Evolutionary conservation across 2,329 filamentous ascomycete species (phyloP).

Genomic region (Zasmidium cellare): DNA sequence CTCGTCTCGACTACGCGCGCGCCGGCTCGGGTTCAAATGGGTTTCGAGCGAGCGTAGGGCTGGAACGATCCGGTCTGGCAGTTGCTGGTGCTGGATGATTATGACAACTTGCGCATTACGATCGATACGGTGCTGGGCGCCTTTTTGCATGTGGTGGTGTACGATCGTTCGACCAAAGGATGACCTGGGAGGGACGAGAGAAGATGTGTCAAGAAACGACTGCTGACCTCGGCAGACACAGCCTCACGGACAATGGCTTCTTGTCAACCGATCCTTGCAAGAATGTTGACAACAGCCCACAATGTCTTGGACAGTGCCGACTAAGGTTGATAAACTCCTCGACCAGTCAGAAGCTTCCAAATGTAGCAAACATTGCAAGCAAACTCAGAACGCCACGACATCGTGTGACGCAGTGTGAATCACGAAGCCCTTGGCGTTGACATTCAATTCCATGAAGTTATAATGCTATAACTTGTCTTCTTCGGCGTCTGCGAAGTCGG

Average conservation of each 20-base stretch:
- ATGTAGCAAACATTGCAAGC: conserved; percentile 12
- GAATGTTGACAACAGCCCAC: background rate
- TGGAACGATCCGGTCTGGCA: no score
- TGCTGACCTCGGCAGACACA: conserved; percentile 8
- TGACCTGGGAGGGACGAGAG: no score
- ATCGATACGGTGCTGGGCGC: no score
- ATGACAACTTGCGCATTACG: no score
- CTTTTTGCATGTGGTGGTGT: no score
- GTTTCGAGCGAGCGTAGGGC: no score
- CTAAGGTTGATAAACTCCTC: background rate
- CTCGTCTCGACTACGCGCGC: no score
- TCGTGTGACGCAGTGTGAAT: background rate
- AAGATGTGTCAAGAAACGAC: background rate
- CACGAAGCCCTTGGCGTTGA: background rate
- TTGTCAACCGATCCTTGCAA: background rate
- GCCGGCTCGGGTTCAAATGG: no score
- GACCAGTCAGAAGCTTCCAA: conserved; percentile 12
- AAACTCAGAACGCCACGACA: conserved; percentile 7
- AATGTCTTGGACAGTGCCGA: background rate
- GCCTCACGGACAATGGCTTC: background rate
- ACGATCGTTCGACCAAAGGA: no score
- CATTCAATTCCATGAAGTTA: background rate
- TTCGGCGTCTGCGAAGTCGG: background rate
- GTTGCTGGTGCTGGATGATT: no score
- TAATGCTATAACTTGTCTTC: background rate